A percentile compares a stretch with the other conserved stretches of the same genome.
Evolutionary conservation across 2,329 filamentous ascomycete species (phyloP).

Genomic region (Ceratocystis variospora): DNA sequence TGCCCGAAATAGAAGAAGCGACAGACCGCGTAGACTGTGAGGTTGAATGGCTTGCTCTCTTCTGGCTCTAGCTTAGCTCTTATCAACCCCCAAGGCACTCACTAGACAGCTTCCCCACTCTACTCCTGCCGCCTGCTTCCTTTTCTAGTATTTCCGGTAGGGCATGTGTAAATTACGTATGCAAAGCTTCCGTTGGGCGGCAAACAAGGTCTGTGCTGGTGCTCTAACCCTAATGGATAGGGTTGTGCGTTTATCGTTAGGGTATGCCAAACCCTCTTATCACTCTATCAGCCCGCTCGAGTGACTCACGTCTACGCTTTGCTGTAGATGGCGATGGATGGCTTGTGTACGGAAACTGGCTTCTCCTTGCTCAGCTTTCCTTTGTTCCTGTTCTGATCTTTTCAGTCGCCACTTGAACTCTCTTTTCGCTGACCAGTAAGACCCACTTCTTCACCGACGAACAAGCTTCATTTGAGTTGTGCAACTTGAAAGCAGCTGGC

Average conservation of each 20-base stretch:
- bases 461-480: too few species aligned
- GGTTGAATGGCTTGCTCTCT: background rate
- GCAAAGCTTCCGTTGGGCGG: background rate
- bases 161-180: background rate
- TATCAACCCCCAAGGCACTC: background rate
- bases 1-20: background rate
- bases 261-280: background rate
- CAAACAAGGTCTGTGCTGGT: background rate
- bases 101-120: background rate
- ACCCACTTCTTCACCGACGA: too few species aligned
- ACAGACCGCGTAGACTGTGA: too few species aligned
- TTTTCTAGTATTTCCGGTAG: background rate
- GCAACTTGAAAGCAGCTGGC: too few species aligned
- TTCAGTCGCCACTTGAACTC: background rate
- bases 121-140: background rate
- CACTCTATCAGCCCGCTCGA: background rate
- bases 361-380: background rate
- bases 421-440: too few species aligned
- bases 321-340: background rate
- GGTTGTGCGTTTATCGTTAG: background rate
- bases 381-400: background rate
- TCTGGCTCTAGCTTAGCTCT: background rate
- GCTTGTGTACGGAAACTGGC: background rate
- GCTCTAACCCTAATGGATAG: rapidly evolving
- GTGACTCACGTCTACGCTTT: slow-evolving; percentile 7